Percentiles rank a stretch among this genome's conserved stretches.
These are phyloP conservation scores for Cercophora scortea DNA, from an alignment of 495 filamentous ascomycete genomes.

Conservation along the genomic window DNA sequence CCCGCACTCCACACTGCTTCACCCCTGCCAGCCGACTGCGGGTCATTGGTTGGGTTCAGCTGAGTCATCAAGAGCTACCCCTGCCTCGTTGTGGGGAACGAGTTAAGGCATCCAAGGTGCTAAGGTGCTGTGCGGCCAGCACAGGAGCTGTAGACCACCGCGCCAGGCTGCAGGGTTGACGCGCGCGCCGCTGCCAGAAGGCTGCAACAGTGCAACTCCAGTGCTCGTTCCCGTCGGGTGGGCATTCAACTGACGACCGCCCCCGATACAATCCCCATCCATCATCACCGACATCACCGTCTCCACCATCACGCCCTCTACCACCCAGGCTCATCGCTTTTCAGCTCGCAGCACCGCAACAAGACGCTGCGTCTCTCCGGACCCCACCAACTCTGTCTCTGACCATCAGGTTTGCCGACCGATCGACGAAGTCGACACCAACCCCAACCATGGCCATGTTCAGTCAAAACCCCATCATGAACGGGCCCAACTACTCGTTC, in stretches of 20 bases:
- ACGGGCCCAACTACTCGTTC: conserved; percentile 54
- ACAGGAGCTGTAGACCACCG: no score
- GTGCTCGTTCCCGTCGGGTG: background rate
- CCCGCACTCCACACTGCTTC: no score
- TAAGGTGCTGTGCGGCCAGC: no score
- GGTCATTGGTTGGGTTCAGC: background rate
- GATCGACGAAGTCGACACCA: no score
- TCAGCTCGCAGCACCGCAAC: no score
- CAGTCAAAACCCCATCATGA: conserved; percentile 54
- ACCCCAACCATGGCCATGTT: conserved; percentile 41
- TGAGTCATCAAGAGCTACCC: conserved; percentile 20
- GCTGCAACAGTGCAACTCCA: background rate
- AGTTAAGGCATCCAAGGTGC: no score
- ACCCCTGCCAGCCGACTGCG: no score
- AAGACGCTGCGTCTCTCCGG: no score
- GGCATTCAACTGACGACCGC: background rate
- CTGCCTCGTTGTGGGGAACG: no score
- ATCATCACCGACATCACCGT: background rate
- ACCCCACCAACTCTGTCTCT: no score
- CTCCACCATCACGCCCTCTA: background rate
- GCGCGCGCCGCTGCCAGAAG: conserved; percentile 19
- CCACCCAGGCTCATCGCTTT: no score
- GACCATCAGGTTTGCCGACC: no score
- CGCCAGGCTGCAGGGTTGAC: conserved; percentile 45
- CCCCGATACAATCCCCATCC: background rate